Percentiles rank a stretch among this genome's conserved stretches.
Conservation (phyloP, 345 rosid genomes). For the Pugionium dolabratum region DNA sequence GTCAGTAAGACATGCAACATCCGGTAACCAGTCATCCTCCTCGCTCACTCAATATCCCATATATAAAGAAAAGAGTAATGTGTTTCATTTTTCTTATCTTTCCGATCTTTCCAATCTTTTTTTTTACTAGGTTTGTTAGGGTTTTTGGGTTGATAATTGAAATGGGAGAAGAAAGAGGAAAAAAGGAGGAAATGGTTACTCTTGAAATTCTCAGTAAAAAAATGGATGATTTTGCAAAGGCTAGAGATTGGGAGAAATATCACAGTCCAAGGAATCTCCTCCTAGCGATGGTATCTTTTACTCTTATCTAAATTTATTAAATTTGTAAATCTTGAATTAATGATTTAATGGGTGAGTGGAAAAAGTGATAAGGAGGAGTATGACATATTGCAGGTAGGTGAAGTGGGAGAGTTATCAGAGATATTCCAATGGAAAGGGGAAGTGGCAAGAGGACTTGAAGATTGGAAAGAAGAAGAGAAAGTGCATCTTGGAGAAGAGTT, state of each 20-base stretch:
- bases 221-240: slow-evolving; percentile 81
- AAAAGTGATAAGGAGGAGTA: too few relatives aligned
- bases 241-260: slow-evolving; percentile 84
- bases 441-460: slow-evolving; percentile 79
- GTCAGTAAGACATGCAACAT: too few relatives aligned
- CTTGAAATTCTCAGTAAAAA: slow-evolving; percentile 64
- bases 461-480: slow-evolving; percentile 84
- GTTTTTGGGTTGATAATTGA: not conserved
- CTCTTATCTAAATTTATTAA: too few relatives aligned
- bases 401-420: slow-evolving; percentile 90
- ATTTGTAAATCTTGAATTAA: slow-evolving; percentile 18
- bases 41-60: too few relatives aligned
- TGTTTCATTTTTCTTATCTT: too few relatives aligned
- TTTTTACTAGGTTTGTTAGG: not conserved
- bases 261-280: slow-evolving; percentile 95
- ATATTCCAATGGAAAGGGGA: slow-evolving; percentile 98
- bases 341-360: too few relatives aligned
- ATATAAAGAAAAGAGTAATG: too few relatives aligned
- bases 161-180: slow-evolving; percentile 24
- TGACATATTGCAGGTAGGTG: slow-evolving; percentile 60
- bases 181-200: slow-evolving; percentile 50
- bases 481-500: slow-evolving; percentile 86
- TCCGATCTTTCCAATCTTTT: too few relatives aligned
- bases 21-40: too few relatives aligned
- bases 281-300: slow-evolving; percentile 61